Evolutionary conservation across 2,329 filamentous ascomycete species (phyloP).

Genomic region (Paecilomyces sp.): DNA sequence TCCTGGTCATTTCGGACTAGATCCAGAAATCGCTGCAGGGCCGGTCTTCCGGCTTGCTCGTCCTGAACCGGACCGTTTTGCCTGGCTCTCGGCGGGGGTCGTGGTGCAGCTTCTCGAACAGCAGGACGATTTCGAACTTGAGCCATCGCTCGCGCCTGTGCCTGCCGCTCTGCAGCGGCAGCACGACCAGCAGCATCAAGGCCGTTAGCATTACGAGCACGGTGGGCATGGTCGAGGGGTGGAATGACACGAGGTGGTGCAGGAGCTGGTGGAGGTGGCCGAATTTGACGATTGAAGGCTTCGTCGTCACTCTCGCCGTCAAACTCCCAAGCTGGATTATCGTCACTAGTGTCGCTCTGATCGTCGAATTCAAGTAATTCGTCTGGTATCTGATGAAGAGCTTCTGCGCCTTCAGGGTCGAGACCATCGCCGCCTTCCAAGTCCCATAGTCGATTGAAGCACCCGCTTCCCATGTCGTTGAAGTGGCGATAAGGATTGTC

Average conservation of each 20-base stretch:
- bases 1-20: constrained; percentile 48
- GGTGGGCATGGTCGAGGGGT: constrained; percentile 16
- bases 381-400: constrained; percentile 31
- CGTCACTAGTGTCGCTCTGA: constrained; percentile 15
- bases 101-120: constrained; percentile 10
- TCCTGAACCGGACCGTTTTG: constrained; percentile 7
- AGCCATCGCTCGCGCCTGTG: constrained; percentile 31
- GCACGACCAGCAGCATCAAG: constrained; percentile 28
- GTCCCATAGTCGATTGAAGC: constrained; percentile 86
- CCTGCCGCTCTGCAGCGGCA: constrained; percentile 30
- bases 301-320: constrained; percentile 17
- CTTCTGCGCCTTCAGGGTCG: constrained; percentile 35
- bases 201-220: constrained; percentile 15
- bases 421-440: constrained; percentile 68
- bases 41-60: constrained; percentile 17
- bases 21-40: constrained; percentile 46
- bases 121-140: constrained; percentile 24
- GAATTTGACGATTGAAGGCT: constrained; percentile 16
- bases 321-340: constrained; percentile 10
- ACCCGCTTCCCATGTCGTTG: constrained; percentile 62
- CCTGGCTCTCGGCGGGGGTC: constrained; percentile 7
- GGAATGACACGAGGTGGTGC: constrained; percentile 28
- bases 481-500: constrained; percentile 84
- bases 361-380: constrained; percentile 31
- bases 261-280: constrained; percentile 34